phyloP scores from a whole-genome alignment of 345 rosid genomes.

The Xanthoceras sorbifolium region DNA sequence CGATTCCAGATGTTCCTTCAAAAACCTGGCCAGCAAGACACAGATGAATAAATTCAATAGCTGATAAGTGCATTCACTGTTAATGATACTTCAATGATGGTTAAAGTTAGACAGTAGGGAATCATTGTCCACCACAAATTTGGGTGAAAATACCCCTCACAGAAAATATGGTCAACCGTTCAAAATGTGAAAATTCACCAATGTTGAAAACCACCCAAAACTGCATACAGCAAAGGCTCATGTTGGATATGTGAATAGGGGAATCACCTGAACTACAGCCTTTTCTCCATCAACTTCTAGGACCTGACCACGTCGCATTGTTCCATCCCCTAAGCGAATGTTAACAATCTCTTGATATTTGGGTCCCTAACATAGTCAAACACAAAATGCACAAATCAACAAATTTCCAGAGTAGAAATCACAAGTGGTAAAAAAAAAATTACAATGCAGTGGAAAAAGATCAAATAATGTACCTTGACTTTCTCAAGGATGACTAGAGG shows the following conservation, averaged over 20 bases:
- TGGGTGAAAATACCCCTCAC: neutral
- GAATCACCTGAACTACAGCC: slow-evolving; percentile 90
- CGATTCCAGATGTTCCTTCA: slow-evolving; percentile 97
- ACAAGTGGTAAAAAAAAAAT: neutral
- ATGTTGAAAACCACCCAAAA: neutral
- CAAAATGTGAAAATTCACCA: neutral
- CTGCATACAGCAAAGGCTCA: neutral
- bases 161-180: neutral
- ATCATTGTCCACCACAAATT: neutral
- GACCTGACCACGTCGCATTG: slow-evolving; percentile 93
- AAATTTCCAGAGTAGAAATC: neutral
- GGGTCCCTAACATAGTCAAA: slow-evolving; percentile 64
- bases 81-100: neutral
- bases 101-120: neutral
- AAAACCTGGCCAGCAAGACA: slow-evolving; percentile 56
- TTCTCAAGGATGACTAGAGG: slow-evolving; percentile 92
- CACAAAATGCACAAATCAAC: neutral
- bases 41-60: slow-evolving; percentile 2
- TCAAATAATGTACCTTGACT: slow-evolving; percentile 65
- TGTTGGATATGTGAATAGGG: neutral
- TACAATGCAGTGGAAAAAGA: slow-evolving; percentile 1
- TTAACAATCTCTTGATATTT: slow-evolving; percentile 97
- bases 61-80: neutral
- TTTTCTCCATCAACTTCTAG: slow-evolving; percentile 98
- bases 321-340: slow-evolving; percentile 91